Base-by-base conservation (phyloP, 2,329 filamentous ascomycete genomes). In the Fusarium sp. region DNA sequence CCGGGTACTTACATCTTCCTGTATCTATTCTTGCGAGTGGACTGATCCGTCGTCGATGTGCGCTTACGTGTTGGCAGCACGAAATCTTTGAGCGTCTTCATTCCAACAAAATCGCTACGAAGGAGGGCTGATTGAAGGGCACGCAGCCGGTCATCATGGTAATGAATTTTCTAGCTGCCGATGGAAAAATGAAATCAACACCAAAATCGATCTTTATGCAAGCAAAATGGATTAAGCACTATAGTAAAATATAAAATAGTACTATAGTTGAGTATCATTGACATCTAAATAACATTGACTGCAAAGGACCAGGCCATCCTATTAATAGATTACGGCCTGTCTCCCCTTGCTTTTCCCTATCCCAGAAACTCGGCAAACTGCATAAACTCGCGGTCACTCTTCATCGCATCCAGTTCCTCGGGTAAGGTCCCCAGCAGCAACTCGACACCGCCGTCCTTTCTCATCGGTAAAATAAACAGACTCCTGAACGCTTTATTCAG, bases 271-370 rank as follows among this genome's bases (percentile, higher is more conserved):
- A 31, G 23, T 0, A 31, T 31, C 8, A 31, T 31, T 14, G 27
- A 31, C 0, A 12, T 7, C 18, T 18, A 31, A 16, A 7, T 5
- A 31, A 4, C 3, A 7, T 18, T 23, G 4, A 2, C 21, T 49
- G 10, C 7, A 23, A 4, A 12, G 10, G 3, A 10, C 27, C 5
- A n/a, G 7, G 4, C 15, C 4, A 31, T 31, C 21, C 7, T n/a
- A 46, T 46, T 2, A 8, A 6, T 21, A 15, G 6, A 16, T 46
- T 27, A 4, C 12, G 6, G 8, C 21, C 9, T 46, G 15, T 6
- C 7, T 31, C n/a, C n/a, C 45, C 4, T n/a, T n/a, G 2, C 21
- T 19, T 2, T 18, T 4, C 7, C 7, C 45, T 49, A 49, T 10
- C 45, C 27, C 15, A 49, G 21, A 23, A 49, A 49, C 15, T 31